A percentile compares a stretch with the other conserved stretches of the same genome.
phyloP scores from a whole-genome alignment of 352 stramenopile species.

The Globisporangium iwayamae region DNA sequence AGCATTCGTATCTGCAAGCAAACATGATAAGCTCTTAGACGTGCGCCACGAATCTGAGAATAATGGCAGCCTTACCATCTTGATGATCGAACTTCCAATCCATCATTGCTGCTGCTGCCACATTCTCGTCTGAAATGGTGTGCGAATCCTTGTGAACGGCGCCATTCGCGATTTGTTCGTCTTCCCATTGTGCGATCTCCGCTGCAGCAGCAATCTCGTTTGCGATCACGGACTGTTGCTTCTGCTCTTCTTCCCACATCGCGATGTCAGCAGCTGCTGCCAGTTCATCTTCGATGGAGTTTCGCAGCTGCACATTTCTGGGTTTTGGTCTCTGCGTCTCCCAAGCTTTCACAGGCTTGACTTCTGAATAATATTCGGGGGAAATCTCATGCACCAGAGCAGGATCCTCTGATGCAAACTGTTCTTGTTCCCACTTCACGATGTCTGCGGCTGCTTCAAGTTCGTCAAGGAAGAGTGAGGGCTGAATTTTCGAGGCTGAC shows the following conservation, averaged over 20 bases:
- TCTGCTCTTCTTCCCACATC: slow-evolving; percentile 43
- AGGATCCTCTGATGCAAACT: slow-evolving; percentile 7
- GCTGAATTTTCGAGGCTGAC: neutral
- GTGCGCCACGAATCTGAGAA: neutral
- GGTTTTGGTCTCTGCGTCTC: neutral
- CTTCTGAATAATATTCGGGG: slow-evolving; percentile 7
- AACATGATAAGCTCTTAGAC: neutral
- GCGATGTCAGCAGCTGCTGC: slow-evolving; percentile 38
- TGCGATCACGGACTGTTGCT: slow-evolving; percentile 13
- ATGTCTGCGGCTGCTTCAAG: slow-evolving; percentile 22
- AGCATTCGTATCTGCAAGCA: neutral
- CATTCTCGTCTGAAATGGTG: slow-evolving; percentile 33
- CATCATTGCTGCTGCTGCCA: slow-evolving; percentile 28
- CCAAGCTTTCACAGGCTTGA: neutral
- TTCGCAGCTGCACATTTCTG: neutral
- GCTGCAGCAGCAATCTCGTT: slow-evolving; percentile 13
- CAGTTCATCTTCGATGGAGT: slow-evolving; percentile 31
- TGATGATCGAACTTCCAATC: slow-evolving; percentile 20
- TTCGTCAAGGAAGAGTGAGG: slow-evolving; percentile 18
- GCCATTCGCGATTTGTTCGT: neutral
- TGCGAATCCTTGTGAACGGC: neutral
- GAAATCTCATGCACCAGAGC: slow-evolving; percentile 12
- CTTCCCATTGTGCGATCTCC: slow-evolving; percentile 18
- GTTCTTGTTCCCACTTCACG: slow-evolving; percentile 21
- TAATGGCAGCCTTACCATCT: neutral